These are phyloP conservation scores for Phytophthora kernoviae DNA, from an alignment of 352 stramenopile genomes.

Conservation along the genomic window DNA sequence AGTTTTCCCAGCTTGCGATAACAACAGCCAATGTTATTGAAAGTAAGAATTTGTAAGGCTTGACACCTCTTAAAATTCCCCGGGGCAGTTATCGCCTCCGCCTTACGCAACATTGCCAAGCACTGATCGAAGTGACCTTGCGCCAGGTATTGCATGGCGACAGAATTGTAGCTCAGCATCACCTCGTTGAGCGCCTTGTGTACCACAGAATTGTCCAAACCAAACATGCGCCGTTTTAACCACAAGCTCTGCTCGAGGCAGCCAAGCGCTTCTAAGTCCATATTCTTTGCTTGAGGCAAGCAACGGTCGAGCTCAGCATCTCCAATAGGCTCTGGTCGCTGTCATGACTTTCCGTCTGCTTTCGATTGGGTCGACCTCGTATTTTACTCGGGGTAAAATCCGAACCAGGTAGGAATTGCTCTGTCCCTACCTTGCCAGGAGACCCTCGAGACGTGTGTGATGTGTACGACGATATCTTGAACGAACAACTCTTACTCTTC, in stretches of 20 bases:
- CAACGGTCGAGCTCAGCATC: constrained; percentile 74
- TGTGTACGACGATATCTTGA: constrained; percentile 53
- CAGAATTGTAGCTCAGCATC: constrained; percentile 74
- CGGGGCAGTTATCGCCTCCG: constrained; percentile 64
- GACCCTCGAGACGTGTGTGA: constrained; percentile 42
- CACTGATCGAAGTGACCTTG: constrained; percentile 65
- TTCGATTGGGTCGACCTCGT: constrained; percentile 6
- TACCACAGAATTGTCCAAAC: constrained; percentile 60
- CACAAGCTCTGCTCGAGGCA: constrained; percentile 78
- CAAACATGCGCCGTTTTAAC: constrained; percentile 81
- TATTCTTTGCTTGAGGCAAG: constrained; percentile 74
- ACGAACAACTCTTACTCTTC: constrained; percentile 31
- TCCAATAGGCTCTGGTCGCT: constrained; percentile 69
- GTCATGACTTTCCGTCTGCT: constrained; percentile 28
- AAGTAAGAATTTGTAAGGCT: constrained; percentile 80
- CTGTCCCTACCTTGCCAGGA: constrained; percentile 14
- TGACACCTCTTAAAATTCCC: constrained; percentile 71
- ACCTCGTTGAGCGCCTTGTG: constrained; percentile 62
- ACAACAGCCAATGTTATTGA: constrained; percentile 84
- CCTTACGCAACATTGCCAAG: constrained; percentile 74
- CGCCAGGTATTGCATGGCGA: constrained; percentile 75
- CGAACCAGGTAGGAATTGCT: not conserved
- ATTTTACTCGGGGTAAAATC: constrained; percentile 21
- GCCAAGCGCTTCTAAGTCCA: constrained; percentile 76
- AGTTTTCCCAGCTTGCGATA: constrained; percentile 81